Percentiles rank a stretch among this genome's conserved stretches.
phyloP scores from a whole-genome alignment of 352 stramenopile genomes.

The Blastocystis sp. region DNA sequence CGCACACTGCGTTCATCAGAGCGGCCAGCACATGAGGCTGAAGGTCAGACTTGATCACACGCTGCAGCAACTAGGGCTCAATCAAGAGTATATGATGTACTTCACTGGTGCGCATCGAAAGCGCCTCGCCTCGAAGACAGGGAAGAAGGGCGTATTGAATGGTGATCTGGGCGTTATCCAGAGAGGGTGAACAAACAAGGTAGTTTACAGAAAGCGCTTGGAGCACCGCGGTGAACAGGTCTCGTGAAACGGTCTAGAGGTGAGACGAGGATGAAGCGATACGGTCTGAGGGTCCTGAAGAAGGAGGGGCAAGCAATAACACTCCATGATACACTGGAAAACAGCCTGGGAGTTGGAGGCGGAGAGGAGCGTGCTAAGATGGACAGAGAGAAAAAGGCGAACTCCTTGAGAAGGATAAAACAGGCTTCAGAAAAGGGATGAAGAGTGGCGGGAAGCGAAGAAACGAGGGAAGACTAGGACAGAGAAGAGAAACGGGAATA shows the following conservation, averaged over 20 bases:
- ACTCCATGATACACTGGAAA: neutral
- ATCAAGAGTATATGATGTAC: neutral
- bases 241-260: neutral
- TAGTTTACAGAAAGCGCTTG: neutral
- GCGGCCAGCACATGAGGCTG: neutral
- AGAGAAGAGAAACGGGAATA: neutral
- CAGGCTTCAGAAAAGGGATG: slow-evolving; percentile 18
- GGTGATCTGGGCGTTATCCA: neutral
- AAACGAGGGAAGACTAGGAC: slow-evolving; percentile 18
- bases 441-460: neutral
- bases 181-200: neutral
- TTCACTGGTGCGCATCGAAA: slow-evolving; percentile 8
- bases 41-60: neutral
- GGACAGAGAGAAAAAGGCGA: too few relatives aligned
- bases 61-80: neutral
- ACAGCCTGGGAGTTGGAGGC: neutral
- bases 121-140: neutral
- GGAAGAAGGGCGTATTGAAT: slow-evolving; percentile 3
- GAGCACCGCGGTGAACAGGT: slow-evolving; percentile 7
- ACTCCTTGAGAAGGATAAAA: slow-evolving; percentile 29
- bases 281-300: neutral
- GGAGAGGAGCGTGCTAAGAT: neutral
- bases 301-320: slow-evolving; percentile 19
- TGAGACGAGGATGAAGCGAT: neutral
- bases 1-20: neutral